Conservation (phyloP, 441 rosid species). For the Melastoma candidum region DNA sequence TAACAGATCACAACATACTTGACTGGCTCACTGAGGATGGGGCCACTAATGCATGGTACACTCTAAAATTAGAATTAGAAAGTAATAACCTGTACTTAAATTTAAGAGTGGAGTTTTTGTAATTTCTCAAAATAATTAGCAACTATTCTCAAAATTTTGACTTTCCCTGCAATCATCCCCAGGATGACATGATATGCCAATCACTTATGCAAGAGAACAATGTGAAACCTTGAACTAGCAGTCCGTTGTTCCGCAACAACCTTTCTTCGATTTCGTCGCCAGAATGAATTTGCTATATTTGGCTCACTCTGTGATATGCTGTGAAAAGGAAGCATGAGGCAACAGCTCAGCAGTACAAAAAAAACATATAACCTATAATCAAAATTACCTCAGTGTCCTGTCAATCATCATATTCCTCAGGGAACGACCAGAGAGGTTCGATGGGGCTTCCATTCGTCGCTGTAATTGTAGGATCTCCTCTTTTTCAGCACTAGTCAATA, state of each 20-base stretch:
- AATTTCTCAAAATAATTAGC: too few relatives aligned
- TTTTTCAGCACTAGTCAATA: conserved; percentile 56
- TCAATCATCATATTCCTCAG: conserved; percentile 70
- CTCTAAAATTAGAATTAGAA: too few relatives aligned
- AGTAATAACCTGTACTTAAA: too few relatives aligned
- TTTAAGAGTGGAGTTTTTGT: too few relatives aligned
- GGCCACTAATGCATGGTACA: too few relatives aligned
- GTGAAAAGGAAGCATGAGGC: conserved; percentile 13
- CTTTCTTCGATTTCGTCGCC: conserved; percentile 97
- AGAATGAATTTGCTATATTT: conserved; percentile 71
- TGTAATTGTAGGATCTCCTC: conserved; percentile 66
- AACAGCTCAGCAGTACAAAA: too few relatives aligned
- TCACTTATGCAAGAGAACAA: conserved; percentile 15
- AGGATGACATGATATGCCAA: too few relatives aligned
- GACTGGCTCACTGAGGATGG: too few relatives aligned
- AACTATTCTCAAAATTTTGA: too few relatives aligned
- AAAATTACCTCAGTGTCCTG: conserved; percentile 57
- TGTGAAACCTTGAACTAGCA: conserved; percentile 88
- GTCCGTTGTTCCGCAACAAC: conserved; percentile 97
- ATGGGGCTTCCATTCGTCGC: conserved; percentile 53
- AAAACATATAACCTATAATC: too few relatives aligned
- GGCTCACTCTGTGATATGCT: conserved; percentile 97
- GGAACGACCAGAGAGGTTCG: conserved; percentile 58
- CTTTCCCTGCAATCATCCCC: too few relatives aligned
- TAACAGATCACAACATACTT: too few relatives aligned